Base-by-base conservation (phyloP, 2,329 filamentous ascomycete species). In the Aspergillus sp. region DNA sequence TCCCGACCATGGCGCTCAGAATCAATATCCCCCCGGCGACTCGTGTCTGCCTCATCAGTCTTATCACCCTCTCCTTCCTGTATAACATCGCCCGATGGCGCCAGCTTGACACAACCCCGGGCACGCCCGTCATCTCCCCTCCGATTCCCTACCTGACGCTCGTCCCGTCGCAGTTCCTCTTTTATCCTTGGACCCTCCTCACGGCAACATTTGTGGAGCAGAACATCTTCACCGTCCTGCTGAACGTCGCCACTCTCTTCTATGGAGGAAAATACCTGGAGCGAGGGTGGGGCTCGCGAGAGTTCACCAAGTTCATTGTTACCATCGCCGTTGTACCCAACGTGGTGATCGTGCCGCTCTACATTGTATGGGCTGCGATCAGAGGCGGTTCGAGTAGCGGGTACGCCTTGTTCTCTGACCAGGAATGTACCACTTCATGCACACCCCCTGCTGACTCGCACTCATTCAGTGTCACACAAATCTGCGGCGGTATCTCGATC, bases 261-360 rank as follows among this genome's bases (percentile, higher is more conserved):
- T 91, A 96, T 78, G 93, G 93, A 55, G 95, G 95, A 9, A 87
- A 92, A 67, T 99, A 99, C 75, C 85, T 99, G 21, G 95, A 99
- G 82, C 84, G 95, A 69, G 93, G 95, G 35, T 99, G 93, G 95
- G 93, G 92, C 33, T 93, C 91, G 25, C 85, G 84, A 57, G 93
- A 98, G 75, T 91, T 97, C 73, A 91, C 87, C 69, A 97, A 96
- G 76, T 97, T 97, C 73, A 81, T 97, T 48, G 79, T 90, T 15
- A 82, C 96, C 63, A 84, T 89, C 49, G 82, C 90, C 14, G 75
- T 96, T 68, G 82, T 96, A 55, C 92, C 95, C 35, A 98, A 97
- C 75, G 65, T 90, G 17, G 69, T 92, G 59, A 87, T 87, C 57
- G 91, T 95, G 70, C 77, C 86, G 27, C 79, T 90, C 62, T 89